These are phyloP conservation scores for Amanita molliuscula DNA, from an alignment of 768 basidiomycete species.

Conservation along the genomic window DNA sequence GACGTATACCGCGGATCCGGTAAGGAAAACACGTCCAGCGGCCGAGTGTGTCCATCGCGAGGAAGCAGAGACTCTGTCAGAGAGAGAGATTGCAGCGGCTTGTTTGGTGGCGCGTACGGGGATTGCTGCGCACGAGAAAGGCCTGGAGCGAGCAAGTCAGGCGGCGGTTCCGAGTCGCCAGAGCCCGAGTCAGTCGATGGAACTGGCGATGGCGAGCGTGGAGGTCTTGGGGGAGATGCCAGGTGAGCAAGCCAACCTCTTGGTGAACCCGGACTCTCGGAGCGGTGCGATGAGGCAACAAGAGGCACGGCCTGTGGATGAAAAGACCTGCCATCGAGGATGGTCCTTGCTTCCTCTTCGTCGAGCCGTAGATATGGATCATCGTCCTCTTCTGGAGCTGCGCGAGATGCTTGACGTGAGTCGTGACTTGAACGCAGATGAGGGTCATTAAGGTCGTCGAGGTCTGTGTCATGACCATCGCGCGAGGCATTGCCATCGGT, in stretches of 20 bases:
- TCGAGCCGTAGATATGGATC: conserved; percentile 75
- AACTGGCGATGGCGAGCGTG: conserved; percentile 26
- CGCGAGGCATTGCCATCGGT: conserved; percentile 54
- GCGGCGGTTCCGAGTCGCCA: conserved; percentile 31
- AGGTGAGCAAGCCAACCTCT: conserved; percentile 71
- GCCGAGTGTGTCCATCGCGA: conserved; percentile 53
- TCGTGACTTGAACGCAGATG: conserved; percentile 40
- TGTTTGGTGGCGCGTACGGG: conserved; percentile 29
- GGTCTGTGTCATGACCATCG: conserved; percentile 37
- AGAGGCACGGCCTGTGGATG: conserved; percentile 27
- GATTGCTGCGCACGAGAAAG: conserved; percentile 22
- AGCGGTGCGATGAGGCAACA: conserved; percentile 23
- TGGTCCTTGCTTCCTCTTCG: conserved; percentile 38
- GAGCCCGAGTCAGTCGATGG: conserved; percentile 33
- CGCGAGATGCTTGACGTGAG: conserved; percentile 18
- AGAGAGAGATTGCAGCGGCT: conserved; percentile 44
- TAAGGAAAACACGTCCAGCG: conserved; percentile 62
- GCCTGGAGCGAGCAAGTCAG: conserved; percentile 28
- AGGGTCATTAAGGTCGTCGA: conserved; percentile 73
- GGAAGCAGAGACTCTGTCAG: conserved; percentile 77
- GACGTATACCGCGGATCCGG: conserved; percentile 68
- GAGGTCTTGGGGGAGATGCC: conserved; percentile 44
- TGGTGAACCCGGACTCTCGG: conserved; percentile 25
- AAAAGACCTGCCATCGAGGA: conserved; percentile 18
- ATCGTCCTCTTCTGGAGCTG: conserved; percentile 41